Conservation (phyloP, 805 yeast species). For the Peterozyma toletana region DNA sequence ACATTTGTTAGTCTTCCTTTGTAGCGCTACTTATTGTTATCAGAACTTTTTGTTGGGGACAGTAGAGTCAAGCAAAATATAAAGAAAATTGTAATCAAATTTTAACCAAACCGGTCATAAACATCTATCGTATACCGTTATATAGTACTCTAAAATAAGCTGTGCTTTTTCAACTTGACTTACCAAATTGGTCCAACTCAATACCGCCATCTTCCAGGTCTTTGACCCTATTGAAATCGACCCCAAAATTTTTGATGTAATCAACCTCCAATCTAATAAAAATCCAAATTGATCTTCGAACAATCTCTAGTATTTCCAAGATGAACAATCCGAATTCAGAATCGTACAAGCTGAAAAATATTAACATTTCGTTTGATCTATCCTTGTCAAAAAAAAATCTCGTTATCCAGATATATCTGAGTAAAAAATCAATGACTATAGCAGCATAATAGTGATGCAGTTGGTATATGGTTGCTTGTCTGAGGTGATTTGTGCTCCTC, state of each 20-base stretch:
- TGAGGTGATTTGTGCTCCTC: constrained; percentile 14
- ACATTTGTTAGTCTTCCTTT: too few relatives aligned
- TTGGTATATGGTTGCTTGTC: constrained; percentile 24
- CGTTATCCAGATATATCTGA: constrained; percentile 75
- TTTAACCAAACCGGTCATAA: too few relatives aligned
- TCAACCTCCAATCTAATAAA: constrained; percentile 80
- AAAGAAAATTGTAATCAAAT: too few relatives aligned
- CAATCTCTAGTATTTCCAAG: constrained; percentile 66
- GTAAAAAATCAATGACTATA: constrained; percentile 48
- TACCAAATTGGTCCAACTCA: not conserved
- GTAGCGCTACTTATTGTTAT: not conserved
- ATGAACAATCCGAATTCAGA: constrained; percentile 58
- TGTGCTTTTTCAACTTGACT: not conserved
- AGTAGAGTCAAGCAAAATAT: too few relatives aligned
- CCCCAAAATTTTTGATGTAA: constrained; percentile 24
- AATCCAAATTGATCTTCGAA: constrained; percentile 88
- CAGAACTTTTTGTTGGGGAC: not conserved
- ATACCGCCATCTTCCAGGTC: constrained; percentile 3
- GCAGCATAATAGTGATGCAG: constrained; percentile 41
- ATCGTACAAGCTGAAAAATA: constrained; percentile 19
- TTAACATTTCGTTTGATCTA: constrained; percentile 11
- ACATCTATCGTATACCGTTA: not conserved
- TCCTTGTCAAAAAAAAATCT: constrained; percentile 27
- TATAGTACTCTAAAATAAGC: too few relatives aligned
- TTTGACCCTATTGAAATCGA: constrained; percentile 4